These are phyloP conservation scores for Carpinus viminea DNA, from an alignment of 306 rosid species.

Conservation along the genomic window DNA sequence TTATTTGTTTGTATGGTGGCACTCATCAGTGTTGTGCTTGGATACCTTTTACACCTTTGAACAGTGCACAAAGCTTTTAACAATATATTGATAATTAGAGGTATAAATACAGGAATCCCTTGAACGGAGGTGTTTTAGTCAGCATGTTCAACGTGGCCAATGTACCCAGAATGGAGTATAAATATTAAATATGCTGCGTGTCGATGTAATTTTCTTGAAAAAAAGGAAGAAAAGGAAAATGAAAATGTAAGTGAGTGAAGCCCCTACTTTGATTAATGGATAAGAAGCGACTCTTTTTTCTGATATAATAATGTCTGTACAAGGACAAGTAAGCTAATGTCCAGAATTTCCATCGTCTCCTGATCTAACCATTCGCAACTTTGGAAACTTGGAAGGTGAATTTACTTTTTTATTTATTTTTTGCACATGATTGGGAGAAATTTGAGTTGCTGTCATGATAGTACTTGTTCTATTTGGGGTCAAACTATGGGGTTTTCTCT, in stretches of 20 bases:
- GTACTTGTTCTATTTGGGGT: too few relatives aligned
- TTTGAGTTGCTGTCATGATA: too few relatives aligned
- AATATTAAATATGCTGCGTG: background rate
- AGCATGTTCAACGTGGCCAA: constrained; percentile 2
- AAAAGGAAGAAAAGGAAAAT: too few relatives aligned
- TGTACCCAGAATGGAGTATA: constrained; percentile 1
- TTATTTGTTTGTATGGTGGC: constrained; percentile 84
- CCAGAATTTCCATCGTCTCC: too few relatives aligned
- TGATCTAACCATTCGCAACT: too few relatives aligned
- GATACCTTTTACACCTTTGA: constrained; percentile 63
- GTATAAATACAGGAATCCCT: background rate
- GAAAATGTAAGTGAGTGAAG: background rate
- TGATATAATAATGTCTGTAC: too few relatives aligned
- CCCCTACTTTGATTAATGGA: background rate
- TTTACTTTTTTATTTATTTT: too few relatives aligned
- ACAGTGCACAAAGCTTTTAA: background rate
- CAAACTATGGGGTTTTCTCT: too few relatives aligned
- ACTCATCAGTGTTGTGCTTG: constrained; percentile 57
- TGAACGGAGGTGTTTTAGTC: constrained; percentile 11
- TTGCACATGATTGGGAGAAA: too few relatives aligned
- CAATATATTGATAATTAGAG: background rate
- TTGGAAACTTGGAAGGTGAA: too few relatives aligned
- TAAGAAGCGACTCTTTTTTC: too few relatives aligned
- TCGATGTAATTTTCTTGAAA: background rate
- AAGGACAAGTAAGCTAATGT: too few relatives aligned